Evolutionary conservation across 2,329 filamentous ascomycete species (phyloP), one percentile per base, ranked within the genome.

Genomic region (Arthrobotrys conoides): DNA sequence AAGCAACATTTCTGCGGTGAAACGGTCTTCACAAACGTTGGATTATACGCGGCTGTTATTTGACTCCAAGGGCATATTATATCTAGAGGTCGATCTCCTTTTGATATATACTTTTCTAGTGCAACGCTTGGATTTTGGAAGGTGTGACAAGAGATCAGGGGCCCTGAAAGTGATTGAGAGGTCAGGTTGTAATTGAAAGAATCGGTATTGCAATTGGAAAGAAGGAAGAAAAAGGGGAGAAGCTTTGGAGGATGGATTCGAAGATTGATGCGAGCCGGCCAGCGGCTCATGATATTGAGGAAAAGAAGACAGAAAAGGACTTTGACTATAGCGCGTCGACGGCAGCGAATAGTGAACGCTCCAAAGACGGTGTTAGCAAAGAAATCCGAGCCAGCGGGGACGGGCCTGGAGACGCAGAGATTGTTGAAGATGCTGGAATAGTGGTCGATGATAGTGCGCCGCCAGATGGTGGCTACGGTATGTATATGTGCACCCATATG

Each of bases 401-500:
- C 2, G 48, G 70, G 18, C 10, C 51, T 22, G 51, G 14, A n/a
- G 68, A 41, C 0, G 61, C 8, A 18, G 55, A 59, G 14, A 55
- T 14, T 20, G 36, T 71, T 63, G 73, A 78, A 38, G 63, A 55
- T 68, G 75, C 75, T 36, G 68, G 51, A n/a, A 24, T 68, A 20
- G 63, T 20, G n/a, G 22, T 22, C 9, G 75, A 78, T 33, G 68
- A 78, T 10, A 78, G 75, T 82, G 83, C 85, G 2, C 87, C 88
- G 0, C 89, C 89, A 0, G 86, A 90, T 82, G 90, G 90, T 49
- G 90, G 90, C 14, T 91, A 91, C 80, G 86, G 86, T 33, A 87
- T 86, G 86, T 83, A 87, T 77, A n/a, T n/a, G n/a, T n/a, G n/a
- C n/a, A n/a, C n/a, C n/a, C n/a, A n/a, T n/a, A n/a, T 84, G 81